Evolutionary conservation across 2,329 filamentous ascomycete species (phyloP).

Genomic region (Alternaria burnsii): DNA sequence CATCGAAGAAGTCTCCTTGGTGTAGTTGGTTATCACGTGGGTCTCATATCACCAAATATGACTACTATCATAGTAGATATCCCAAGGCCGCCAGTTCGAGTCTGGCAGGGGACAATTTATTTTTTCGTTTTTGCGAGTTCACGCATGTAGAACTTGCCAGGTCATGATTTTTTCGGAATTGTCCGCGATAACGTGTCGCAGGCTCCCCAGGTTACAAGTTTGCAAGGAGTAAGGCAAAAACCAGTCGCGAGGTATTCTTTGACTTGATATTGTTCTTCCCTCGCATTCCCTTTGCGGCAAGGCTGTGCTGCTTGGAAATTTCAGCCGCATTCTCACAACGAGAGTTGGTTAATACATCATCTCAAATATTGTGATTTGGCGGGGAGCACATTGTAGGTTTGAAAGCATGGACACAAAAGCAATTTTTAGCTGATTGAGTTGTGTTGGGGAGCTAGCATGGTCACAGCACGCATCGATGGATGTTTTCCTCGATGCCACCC

Average conservation of each 20-base stretch:
- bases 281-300: background rate
- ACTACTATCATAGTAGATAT: conserved; percentile 33
- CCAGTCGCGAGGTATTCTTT: no score
- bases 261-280: background rate
- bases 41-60: conserved; percentile 40
- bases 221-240: no score
- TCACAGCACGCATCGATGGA: background rate
- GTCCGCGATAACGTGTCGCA: no score
- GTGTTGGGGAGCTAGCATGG: background rate
- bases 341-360: background rate
- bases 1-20: no score
- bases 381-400: background rate
- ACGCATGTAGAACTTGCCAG: background rate
- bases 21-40: conserved; percentile 45
- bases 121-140: background rate
- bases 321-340: background rate
- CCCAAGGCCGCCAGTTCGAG: conserved; percentile 43
- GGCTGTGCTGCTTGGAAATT: background rate
- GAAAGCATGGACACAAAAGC: background rate
- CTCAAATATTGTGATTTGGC: background rate
- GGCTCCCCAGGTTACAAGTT: no score
- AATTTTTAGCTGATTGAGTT: background rate
- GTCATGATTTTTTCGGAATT: background rate
- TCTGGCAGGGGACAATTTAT: conserved; percentile 33
- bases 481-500: background rate